These are phyloP conservation scores for Leccinum glutinopallens DNA, from an alignment of 1,284 basidiomycete genomes.

Conservation along the genomic window DNA sequence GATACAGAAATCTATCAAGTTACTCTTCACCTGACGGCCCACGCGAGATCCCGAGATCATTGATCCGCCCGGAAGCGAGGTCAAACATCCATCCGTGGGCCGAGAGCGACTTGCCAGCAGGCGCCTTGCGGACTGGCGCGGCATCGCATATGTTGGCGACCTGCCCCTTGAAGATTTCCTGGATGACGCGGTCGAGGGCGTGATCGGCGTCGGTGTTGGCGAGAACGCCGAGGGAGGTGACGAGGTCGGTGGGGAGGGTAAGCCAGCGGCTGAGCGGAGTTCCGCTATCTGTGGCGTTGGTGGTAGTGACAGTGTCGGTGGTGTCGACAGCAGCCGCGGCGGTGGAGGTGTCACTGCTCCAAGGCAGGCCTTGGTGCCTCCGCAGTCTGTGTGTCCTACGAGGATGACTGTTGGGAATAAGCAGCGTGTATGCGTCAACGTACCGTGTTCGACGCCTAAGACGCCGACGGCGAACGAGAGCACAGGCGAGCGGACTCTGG, in stretches of 20 bases:
- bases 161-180: no score
- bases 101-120: slow-evolving; percentile 56
- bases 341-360: slow-evolving; percentile 30
- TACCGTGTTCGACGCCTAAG: no score
- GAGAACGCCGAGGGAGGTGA: no score
- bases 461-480: no score
- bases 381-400: no score
- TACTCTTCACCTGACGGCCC: slow-evolving; percentile 7
- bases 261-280: slow-evolving; percentile 64
- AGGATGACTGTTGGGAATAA: no score
- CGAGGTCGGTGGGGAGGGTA: slow-evolving; percentile 61
- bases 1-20: neutral
- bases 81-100: slow-evolving; percentile 72
- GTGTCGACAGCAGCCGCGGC: neutral
- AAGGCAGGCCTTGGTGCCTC: slow-evolving; percentile 48
- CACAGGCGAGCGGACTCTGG: no score
- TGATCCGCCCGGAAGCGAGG: slow-evolving; percentile 66
- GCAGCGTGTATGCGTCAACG: no score
- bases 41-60: slow-evolving; percentile 64
- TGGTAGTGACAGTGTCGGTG: neutral
- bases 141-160: slow-evolving; percentile 62
- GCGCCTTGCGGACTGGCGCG: slow-evolving; percentile 61
- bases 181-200: no score
- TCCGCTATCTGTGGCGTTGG: neutral
- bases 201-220: no score